These are phyloP conservation scores for Cucurbita maxima DNA, from an alignment of 306 rosid genomes.

Conservation along the genomic window DNA sequence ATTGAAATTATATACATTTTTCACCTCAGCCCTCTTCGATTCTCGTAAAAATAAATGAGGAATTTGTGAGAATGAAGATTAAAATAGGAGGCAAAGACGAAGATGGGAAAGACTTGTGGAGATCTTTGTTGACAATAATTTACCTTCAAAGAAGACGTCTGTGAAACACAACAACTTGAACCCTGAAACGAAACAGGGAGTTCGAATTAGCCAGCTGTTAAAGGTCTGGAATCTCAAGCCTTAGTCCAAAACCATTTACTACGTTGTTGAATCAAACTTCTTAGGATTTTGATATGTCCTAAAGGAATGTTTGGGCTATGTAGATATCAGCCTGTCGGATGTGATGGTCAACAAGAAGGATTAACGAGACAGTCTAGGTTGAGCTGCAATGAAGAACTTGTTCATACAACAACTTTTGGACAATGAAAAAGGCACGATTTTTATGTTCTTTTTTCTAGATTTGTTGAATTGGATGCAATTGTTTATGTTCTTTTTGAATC, in stretches of 20 bases:
- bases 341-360: slow-evolving; percentile 62
- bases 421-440: too few species aligned
- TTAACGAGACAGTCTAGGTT: slow-evolving; percentile 54
- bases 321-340: slow-evolving; percentile 57
- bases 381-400: slow-evolving; percentile 23
- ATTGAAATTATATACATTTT: too few species aligned
- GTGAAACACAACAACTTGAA: slow-evolving; percentile 69
- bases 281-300: slow-evolving; percentile 3
- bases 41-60: too few species aligned
- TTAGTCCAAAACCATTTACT: slow-evolving; percentile 77
- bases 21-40: too few species aligned
- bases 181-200: slow-evolving; percentile 79
- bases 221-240: slow-evolving; percentile 65
- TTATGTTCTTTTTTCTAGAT: too few species aligned
- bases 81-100: too few species aligned
- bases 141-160: slow-evolving; percentile 65
- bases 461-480: too few species aligned
- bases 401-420: neutral
- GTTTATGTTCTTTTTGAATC: too few species aligned
- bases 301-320: slow-evolving; percentile 66
- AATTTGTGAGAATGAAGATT: slow-evolving; percentile 19
- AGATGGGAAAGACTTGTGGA: too few species aligned
- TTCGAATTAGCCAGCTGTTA: slow-evolving; percentile 52
- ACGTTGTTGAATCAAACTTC: neutral
- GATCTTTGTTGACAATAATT: slow-evolving; percentile 27